Evolutionary conservation across 2,329 filamentous ascomycete species (phyloP).

Genomic region (Aspergillus brasiliensis): DNA sequence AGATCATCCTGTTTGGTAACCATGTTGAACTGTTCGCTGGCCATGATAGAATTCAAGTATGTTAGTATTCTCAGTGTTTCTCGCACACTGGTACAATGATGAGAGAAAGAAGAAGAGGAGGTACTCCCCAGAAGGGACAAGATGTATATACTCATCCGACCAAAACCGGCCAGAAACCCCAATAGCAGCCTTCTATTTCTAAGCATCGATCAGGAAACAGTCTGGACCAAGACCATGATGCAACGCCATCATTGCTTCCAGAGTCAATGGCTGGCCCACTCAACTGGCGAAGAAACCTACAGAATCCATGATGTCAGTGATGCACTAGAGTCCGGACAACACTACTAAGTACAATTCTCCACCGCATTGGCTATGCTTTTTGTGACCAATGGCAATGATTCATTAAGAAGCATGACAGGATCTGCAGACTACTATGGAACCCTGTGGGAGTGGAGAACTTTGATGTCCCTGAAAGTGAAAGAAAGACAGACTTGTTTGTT

Average conservation of each 20-base stretch:
- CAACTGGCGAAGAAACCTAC: too few species aligned
- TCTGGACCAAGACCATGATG: background rate
- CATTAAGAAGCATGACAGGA: too few species aligned
- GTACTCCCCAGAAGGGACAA: too few species aligned
- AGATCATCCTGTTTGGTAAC: constrained; percentile 64
- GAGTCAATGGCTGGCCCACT: too few species aligned
- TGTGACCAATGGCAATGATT: too few species aligned
- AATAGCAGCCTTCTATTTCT: background rate
- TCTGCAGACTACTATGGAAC: too few species aligned
- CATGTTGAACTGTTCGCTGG: background rate
- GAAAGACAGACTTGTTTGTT: too few species aligned
- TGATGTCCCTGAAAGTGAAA: too few species aligned
- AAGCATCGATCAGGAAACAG: background rate
- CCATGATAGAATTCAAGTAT: background rate
- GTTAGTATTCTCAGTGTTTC: background rate
- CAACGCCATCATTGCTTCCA: background rate
- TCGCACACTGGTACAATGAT: background rate
- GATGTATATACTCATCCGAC: background rate
- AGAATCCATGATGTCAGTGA: background rate
- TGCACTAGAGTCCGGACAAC: background rate
- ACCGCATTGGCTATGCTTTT: too few species aligned
- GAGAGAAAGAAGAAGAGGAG: background rate
- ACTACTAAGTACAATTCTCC: too few species aligned
- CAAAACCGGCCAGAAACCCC: background rate
- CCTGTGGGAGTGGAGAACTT: too few species aligned